Percentiles rank a stretch among this genome's conserved stretches.
These are phyloP conservation scores for Podila verticillata DNA, from an alignment of 192 early-diverging fungal species.

Conservation along the genomic window DNA sequence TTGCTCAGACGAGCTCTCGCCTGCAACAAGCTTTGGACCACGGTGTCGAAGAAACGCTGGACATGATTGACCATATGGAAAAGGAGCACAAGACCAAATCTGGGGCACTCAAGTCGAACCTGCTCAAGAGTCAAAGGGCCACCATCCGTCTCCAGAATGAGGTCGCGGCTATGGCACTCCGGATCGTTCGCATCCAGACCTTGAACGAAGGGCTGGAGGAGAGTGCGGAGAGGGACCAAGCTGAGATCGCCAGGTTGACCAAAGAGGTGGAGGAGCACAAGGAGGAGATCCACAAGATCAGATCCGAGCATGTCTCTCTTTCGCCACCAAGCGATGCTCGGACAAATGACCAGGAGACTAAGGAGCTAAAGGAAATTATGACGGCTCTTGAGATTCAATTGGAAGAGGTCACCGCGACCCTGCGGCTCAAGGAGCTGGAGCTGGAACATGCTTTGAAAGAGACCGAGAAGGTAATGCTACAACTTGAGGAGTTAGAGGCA, in stretches of 20 bases:
- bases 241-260: not conserved
- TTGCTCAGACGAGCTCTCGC: not conserved
- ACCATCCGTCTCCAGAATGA: conserved; percentile 17
- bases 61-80: conserved; percentile 20
- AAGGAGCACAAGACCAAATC: conserved; percentile 16
- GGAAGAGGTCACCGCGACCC: conserved; percentile 5
- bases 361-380: conserved; percentile 5
- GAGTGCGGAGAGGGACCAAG: not conserved
- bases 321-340: not conserved
- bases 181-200: conserved; percentile 7
- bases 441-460: conserved; percentile 17
- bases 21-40: conserved; percentile 2
- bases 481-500: not conserved
- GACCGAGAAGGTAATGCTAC: conserved; percentile 2
- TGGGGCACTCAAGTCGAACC: not conserved
- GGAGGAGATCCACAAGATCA: not conserved
- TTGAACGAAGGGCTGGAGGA: conserved; percentile 18
- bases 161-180: conserved; percentile 1
- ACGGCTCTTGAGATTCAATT: conserved; percentile 21
- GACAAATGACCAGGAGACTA: not conserved
- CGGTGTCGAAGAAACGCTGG: not conserved
- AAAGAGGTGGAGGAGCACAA: not conserved
- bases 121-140: conserved; percentile 14
- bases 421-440: conserved; percentile 27
- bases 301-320: not conserved